phyloP scores from a whole-genome alignment of 2,329 filamentous ascomycete species.

The Aspergillus neotritici region DNA sequence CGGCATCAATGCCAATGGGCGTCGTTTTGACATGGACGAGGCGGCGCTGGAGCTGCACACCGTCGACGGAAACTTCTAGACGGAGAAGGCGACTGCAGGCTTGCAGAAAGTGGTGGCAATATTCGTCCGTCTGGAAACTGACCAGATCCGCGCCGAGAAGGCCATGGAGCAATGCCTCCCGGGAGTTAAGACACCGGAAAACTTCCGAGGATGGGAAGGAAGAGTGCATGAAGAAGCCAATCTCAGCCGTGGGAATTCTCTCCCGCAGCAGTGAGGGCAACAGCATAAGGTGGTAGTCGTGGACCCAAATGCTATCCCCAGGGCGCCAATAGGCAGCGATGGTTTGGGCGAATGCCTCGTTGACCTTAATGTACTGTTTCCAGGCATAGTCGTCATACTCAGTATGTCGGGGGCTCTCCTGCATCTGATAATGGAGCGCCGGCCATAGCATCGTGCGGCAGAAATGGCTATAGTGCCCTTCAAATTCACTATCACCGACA shows the following conservation, averaged over 20 bases:
- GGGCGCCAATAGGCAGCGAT: slow-evolving; percentile 86
- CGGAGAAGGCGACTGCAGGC: slow-evolving; percentile 83
- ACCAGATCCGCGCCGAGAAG: slow-evolving; percentile 89
- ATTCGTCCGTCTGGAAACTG: slow-evolving; percentile 89
- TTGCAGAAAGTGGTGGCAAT: slow-evolving; percentile 86
- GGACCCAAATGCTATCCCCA: slow-evolving; percentile 86
- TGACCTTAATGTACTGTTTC: slow-evolving; percentile 86
- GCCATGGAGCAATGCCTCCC: slow-evolving; percentile 77
- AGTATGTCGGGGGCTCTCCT: slow-evolving; percentile 93
- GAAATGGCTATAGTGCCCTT: slow-evolving; percentile 89
- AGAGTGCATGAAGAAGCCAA: slow-evolving; percentile 91
- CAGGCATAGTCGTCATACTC: slow-evolving; percentile 95
- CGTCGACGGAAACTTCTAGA: slow-evolving; percentile 77
- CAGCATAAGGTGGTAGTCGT: slow-evolving; percentile 88
- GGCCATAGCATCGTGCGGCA: slow-evolving; percentile 97
- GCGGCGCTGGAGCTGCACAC: slow-evolving; percentile 78
- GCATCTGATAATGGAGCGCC: slow-evolving; percentile 95
- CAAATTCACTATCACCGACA: slow-evolving; percentile 82
- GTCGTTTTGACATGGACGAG: slow-evolving; percentile 78
- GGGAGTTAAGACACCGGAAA: slow-evolving; percentile 79
- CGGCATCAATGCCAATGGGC: slow-evolving; percentile 81
- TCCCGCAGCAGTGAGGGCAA: slow-evolving; percentile 81
- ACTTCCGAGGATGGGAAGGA: slow-evolving; percentile 94
- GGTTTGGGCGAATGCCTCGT: slow-evolving; percentile 84
- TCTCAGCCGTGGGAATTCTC: slow-evolving; percentile 77